Base-by-base conservation (phyloP, 129 eudicot genomes). In the Kitagawia praeruptora region DNA sequence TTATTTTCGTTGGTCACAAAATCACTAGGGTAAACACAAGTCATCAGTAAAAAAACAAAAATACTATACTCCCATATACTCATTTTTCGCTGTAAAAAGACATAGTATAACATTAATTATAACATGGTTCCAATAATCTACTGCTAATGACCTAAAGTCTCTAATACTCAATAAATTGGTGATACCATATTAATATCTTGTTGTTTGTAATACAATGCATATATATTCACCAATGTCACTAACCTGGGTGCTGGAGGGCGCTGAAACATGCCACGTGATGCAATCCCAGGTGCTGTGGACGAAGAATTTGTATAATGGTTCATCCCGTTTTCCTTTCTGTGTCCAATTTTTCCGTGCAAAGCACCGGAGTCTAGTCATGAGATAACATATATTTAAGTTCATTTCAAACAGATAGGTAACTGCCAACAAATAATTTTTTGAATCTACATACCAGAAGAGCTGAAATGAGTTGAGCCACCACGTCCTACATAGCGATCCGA, bases 271-370 rank as follows among this genome's bases (percentile, higher is more conserved):
- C 76, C 89, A 81, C 81, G 86, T 67, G 89, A 83, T 40, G 88
- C 78, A 76, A 77, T 69, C 76, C 83, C 93, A 56, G 81, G 79
- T 48, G 73, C 46, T 56, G 87, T 81, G 27, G 88, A 77, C 34
- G 89, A 78, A 75, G 93, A 79, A 25, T 84, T 85, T 72, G 96
- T 34, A 80, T 88, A 83, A 64, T 89, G 74, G 75, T 70, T 83
- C 51, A 93, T 80, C 53, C 97, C 97, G 56, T 91, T 88, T 73
- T 94, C 98, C 89, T 89, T 94, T 80, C 85, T 88, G 74, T 83
- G 84, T 39, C 82, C 44, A 45, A 83, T 39, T 80, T 84, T 94
- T 6, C 87, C 92, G 70, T 85, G 87, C 53, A 81, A 81, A 77
- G 37, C 53, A 73, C 77, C 19, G 0, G 77, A 73, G 37, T 73